phyloP scores from a whole-genome alignment of 805 yeast species.

The Yarrowia deformans region DNA sequence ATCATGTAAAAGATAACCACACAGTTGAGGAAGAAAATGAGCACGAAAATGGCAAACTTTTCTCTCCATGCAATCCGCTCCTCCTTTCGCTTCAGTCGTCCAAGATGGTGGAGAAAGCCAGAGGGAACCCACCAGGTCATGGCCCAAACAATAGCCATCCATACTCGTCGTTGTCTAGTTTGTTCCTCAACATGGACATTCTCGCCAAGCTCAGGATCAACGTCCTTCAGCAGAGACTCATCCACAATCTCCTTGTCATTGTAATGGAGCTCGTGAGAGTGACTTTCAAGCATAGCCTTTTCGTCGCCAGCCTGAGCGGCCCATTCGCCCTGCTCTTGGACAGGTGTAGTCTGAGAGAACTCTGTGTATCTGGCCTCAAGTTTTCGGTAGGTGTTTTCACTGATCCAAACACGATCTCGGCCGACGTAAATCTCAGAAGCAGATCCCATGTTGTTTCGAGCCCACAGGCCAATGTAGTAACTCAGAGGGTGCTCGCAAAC shows the following conservation, averaged over 20 bases:
- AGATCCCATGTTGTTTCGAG: conserved; percentile 48
- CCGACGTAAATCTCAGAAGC: conserved; percentile 51
- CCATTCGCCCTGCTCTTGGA: conserved; percentile 34
- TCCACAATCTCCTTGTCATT: conserved; percentile 30
- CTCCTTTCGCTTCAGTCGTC: conserved; percentile 50
- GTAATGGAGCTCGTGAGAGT: not conserved
- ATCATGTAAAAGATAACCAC: conserved; percentile 49
- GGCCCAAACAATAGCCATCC: conserved; percentile 53
- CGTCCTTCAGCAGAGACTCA: conserved; percentile 49
- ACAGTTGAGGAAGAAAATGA: conserved; percentile 53
- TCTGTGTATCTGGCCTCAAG: conserved; percentile 46
- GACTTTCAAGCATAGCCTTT: not conserved
- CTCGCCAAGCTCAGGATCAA: conserved; percentile 70
- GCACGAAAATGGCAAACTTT: conserved; percentile 54
- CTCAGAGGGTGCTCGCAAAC: conserved; percentile 42
- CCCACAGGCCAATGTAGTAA: conserved; percentile 50
- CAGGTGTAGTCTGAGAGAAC: conserved; percentile 37
- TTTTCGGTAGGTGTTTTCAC: conserved; percentile 52
- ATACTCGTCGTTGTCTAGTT: conserved; percentile 49
- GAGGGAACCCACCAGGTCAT: conserved; percentile 55
- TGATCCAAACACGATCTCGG: conserved; percentile 51
- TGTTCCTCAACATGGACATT: conserved; percentile 50
- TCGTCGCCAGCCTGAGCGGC: not conserved
- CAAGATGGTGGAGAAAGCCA: conserved; percentile 47
- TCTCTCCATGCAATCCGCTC: conserved; percentile 55